phyloP scores from a whole-genome alignment of 306 rosid species.

The Leucaena leucocephala region DNA sequence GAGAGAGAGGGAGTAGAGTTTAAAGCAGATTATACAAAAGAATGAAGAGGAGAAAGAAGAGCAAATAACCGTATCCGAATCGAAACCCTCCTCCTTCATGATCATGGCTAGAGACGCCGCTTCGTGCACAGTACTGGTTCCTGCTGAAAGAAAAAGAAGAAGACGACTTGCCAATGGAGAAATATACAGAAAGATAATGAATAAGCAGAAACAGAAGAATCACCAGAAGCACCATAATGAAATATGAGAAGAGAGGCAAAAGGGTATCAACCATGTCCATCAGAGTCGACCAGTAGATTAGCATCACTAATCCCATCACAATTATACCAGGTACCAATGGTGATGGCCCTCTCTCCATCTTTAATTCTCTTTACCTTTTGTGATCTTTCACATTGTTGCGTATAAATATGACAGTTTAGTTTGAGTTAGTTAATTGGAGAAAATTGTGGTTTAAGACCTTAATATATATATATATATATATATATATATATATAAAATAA shows the following conservation, averaged over 20 bases:
- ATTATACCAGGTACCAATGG: conserved; percentile 64
- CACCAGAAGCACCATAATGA: conserved; percentile 40
- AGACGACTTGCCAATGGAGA: conserved; percentile 40
- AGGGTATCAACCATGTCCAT: conserved; percentile 43
- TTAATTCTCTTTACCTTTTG: neutral
- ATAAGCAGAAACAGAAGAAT: conserved; percentile 23
- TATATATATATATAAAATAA: no score
- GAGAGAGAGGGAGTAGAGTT: neutral
- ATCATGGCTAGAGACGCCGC: conserved; percentile 20
- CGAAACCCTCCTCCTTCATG: conserved; percentile 41
- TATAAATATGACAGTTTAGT: conserved; percentile 18
- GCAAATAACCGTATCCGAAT: conserved; percentile 47
- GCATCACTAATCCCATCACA: conserved; percentile 55
- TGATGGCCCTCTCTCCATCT: conserved; percentile 74
- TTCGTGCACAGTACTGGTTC: neutral
- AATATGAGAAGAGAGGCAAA: conserved; percentile 16
- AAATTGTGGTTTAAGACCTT: neutral
- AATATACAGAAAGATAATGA: conserved; percentile 31
- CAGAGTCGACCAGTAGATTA: conserved; percentile 53
- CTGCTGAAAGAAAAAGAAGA: conserved; percentile 24
- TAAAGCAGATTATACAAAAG: conserved; percentile 34
- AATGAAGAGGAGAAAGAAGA: conserved; percentile 46
- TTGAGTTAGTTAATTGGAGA: neutral
- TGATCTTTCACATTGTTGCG: neutral
- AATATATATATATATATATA: neutral